phyloP scores from a whole-genome alignment of 768 basidiomycete genomes.

The Suillus variegatus region DNA sequence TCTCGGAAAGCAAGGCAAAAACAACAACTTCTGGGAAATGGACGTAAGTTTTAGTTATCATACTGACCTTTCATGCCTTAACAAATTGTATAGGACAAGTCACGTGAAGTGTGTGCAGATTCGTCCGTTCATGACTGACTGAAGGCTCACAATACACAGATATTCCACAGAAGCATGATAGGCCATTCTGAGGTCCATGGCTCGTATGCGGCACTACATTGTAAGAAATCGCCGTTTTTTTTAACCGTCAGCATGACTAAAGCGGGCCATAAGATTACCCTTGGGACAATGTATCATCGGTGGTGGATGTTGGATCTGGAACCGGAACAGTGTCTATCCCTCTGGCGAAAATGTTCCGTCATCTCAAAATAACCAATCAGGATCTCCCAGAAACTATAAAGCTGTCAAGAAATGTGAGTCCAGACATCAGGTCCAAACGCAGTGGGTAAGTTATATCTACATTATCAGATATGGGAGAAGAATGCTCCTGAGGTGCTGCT shows the following conservation, averaged over 20 bases:
- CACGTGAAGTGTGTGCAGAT: no score
- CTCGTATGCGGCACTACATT: no score
- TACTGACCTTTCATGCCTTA: no score
- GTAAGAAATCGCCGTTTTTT: no score
- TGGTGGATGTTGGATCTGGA: conserved; percentile 31
- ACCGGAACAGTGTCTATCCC: conserved; percentile 28
- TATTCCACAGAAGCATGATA: no score
- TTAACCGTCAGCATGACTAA: background rate
- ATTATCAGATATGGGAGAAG: conserved; percentile 14
- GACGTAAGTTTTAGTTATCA: no score
- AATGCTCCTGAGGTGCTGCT: conserved; percentile 22
- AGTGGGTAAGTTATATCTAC: background rate
- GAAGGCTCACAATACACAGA: no score
- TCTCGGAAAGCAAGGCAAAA: no score
- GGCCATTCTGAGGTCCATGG: no score
- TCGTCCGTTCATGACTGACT: no score
- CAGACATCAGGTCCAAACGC: background rate
- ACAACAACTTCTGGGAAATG: no score
- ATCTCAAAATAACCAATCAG: conserved; percentile 28
- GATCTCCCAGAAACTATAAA: conserved; percentile 28
- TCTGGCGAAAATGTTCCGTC: conserved; percentile 26
- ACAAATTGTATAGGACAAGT: no score
- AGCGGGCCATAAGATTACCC: conserved; percentile 8
- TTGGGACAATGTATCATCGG: conserved; percentile 24
- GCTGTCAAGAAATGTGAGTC: conserved; percentile 3